Evolutionary conservation across 169 alveolate species (phyloP).

Genomic region (Perkinsus olseni): DNA sequence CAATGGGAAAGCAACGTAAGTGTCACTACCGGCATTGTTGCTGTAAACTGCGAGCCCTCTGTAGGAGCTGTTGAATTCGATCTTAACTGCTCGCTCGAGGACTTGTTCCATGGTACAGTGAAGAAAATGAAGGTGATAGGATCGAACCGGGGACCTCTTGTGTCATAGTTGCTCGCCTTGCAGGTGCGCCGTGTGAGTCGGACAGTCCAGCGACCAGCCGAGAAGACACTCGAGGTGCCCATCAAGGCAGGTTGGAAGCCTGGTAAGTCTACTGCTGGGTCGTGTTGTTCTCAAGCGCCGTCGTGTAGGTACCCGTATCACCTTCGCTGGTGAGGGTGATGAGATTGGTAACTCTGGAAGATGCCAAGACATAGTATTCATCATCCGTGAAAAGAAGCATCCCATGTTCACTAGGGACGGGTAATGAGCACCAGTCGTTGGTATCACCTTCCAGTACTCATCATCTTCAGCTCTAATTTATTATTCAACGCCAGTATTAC

Average conservation of each 20-base stretch:
- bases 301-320: slow-evolving; percentile 32
- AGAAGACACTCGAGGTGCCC: slow-evolving; percentile 29
- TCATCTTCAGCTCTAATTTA: not conserved
- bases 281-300: not conserved
- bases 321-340: slow-evolving; percentile 42
- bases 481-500: not conserved
- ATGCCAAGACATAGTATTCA: slow-evolving; percentile 32
- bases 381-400: slow-evolving; percentile 28
- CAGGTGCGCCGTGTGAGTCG: slow-evolving; percentile 27
- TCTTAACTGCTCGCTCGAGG: slow-evolving; percentile 21
- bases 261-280: too few relatives aligned
- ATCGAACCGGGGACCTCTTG: too few relatives aligned
- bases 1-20: not conserved
- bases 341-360: slow-evolving; percentile 27
- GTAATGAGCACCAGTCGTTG: not conserved
- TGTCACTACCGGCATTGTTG: too few relatives aligned
- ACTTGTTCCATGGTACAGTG: slow-evolving; percentile 25
- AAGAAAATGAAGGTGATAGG: slow-evolving; percentile 35
- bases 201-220: slow-evolving; percentile 24
- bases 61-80: not conserved
- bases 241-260: slow-evolving; percentile 41
- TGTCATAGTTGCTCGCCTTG: too few relatives aligned
- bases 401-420: slow-evolving; percentile 30
- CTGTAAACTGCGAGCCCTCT: too few relatives aligned
- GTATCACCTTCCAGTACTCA: too few relatives aligned